Evolutionary conservation across 331 rosid genomes (phyloP), one percentile per base, ranked within the genome.

Genomic region (Malus hybrid): DNA sequence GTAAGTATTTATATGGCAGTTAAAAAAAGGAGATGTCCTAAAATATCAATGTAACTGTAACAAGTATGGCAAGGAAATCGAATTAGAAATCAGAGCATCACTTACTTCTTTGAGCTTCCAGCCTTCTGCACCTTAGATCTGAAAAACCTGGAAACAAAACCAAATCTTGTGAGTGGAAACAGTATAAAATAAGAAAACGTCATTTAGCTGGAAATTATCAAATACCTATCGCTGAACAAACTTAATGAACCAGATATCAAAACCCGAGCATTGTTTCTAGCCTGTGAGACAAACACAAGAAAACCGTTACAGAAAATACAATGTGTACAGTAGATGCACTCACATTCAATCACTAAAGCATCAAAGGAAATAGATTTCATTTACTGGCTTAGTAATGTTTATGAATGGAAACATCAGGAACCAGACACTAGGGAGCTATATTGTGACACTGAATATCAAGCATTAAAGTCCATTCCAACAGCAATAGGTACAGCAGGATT

Each of bases 221-320:
- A 93, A 24, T 89, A 92, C 99, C 92, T 79, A 76, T 92, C 89
- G 78, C 97, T 87, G 84, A 94, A 94, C 85, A 92, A 62, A 77
- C 88, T 90, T 70, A 92, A 81, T 39, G 99, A 94, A 68, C 99
- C 97, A 75, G 99, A 88, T 67, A 94, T 86, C 85, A 94, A 81
- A 81, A 94, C 81, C 81, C 99, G 90, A 39, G 99, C 99, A 89
- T 89, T 89, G 83, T 94, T 94, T 85, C 97, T 92, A n/a, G 99
- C 99, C 99, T 94, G 76, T 67, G 72, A 75, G 50, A 50, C 65
- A 69, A 46, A 50, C 24, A 36, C 20, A 22, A 65, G 32, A 19
- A 22, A 62, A 20, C 42, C n/a, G 44, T 65, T 32, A 59, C 55
- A 57, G 4, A 44, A 22, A 22, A 22, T 33, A 42, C 24, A 34